Base-by-base conservation (phyloP, 148 eudicot genomes). In the Talinum fruticosum region DNA sequence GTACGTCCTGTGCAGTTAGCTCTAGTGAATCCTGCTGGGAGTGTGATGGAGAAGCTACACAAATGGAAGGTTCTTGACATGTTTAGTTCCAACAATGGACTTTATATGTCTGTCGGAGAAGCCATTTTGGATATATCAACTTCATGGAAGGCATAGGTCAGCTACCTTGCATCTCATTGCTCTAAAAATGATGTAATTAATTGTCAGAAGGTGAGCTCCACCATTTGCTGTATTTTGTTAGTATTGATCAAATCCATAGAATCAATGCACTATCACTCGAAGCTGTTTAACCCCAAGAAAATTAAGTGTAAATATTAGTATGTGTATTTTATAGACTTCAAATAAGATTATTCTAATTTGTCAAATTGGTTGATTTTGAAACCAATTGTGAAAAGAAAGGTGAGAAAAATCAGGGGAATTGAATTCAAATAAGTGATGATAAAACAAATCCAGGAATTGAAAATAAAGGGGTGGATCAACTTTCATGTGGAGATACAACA, bases 21-120 rank as follows among this genome's bases (percentile, higher is more conserved):
- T 67, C 72, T 95, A 84, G 92, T 80, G 64, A 92, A 95, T 74
- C 98, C 97, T 0, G 91, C 82, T 23, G 97, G 90, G 14, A 89
- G 82, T 84, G 97, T 95, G 65, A 91, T 87, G 89, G 97, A 92
- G 75, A 95, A 95, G 83, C 88, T 95, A 38, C 90, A 90, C 69
- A 77, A 86, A 21, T 91, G 97, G 6, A 86, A 87, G 18, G 82
- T 78, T 38, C 85, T 95, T 71, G 93, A 92, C 33, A 64, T 86
- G 4, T 84, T 92, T 35, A 87, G 88, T 45, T 29, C 79, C 70
- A 83, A 86, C 35, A 73, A 73, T 49, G 98, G 94, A 34, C 77
- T 95, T 26, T 91, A 95, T 79, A 80, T 92, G 57, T 88, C 96
- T 21, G 88, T 88, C 44, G 90, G 83, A 19, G 97, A 95, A 84